phyloP scores from a whole-genome alignment of 495 filamentous ascomycete genomes.

The Neurospora tetrasperma region DNA sequence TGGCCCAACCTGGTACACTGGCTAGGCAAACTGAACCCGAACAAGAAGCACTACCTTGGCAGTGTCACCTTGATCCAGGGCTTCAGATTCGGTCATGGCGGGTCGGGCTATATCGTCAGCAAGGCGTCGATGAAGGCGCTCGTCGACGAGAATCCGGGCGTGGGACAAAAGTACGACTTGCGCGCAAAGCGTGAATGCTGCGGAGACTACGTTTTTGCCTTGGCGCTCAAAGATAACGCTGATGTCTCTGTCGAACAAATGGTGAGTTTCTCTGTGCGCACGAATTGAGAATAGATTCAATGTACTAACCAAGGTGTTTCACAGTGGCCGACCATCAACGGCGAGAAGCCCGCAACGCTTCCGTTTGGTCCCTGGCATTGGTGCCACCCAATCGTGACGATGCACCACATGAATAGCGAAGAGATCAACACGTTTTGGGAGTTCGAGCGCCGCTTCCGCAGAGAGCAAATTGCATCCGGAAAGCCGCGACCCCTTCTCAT shows the following conservation, averaged over 20 bases:
- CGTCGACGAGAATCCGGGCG: constrained; percentile 26
- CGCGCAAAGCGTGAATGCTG: constrained; percentile 51
- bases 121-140: constrained; percentile 41
- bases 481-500: constrained; percentile 24
- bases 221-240: constrained; percentile 43
- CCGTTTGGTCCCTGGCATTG: constrained; percentile 43
- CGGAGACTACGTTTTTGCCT: constrained; percentile 55
- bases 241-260: constrained; percentile 21
- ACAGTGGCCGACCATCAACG: constrained; percentile 49
- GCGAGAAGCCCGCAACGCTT: constrained; percentile 41
- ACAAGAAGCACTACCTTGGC: constrained; percentile 46
- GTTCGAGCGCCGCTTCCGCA: constrained; percentile 32
- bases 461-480: constrained; percentile 5
- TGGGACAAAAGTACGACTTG: constrained; percentile 42
- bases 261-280: constrained; percentile 27
- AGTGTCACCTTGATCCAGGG: constrained; percentile 45
- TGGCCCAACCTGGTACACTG: constrained; percentile 52
- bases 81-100: constrained; percentile 55
- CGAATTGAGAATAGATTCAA: constrained; percentile 25
- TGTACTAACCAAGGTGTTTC: constrained; percentile 4
- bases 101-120: constrained; percentile 56
- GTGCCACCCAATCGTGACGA: constrained; percentile 50
- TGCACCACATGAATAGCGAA: constrained; percentile 48
- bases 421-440: constrained; percentile 45
- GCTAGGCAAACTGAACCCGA: constrained; percentile 41